These are phyloP conservation scores for Ascochyta rabiei DNA, from an alignment of 2,329 filamentous ascomycete species.

Conservation along the genomic window DNA sequence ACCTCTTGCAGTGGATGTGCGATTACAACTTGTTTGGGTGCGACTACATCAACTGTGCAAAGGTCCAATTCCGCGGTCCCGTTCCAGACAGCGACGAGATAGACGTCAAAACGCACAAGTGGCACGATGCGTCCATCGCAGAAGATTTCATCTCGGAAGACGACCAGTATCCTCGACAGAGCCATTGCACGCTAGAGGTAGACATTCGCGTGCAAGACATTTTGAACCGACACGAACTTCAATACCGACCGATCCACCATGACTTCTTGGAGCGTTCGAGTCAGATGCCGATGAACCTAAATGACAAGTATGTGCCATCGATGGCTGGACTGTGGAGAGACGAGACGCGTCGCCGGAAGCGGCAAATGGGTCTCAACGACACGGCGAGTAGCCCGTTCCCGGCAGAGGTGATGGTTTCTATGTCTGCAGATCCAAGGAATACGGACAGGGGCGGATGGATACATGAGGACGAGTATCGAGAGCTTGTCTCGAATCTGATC, in stretches of 20 bases:
- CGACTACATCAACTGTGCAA: slow-evolving; percentile 76
- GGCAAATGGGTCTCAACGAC: slow-evolving; percentile 68
- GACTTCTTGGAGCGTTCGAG: slow-evolving; percentile 77
- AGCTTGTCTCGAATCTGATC: slow-evolving; percentile 68
- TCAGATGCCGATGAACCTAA: slow-evolving; percentile 60
- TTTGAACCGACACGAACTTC: slow-evolving; percentile 76
- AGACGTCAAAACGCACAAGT: slow-evolving; percentile 68
- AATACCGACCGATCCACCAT: slow-evolving; percentile 80
- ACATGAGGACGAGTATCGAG: slow-evolving; percentile 82
- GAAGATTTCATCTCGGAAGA: slow-evolving; percentile 66
- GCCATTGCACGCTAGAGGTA: slow-evolving; percentile 87
- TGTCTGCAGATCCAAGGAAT: slow-evolving; percentile 82
- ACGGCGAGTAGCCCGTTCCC: slow-evolving; percentile 78
- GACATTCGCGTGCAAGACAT: slow-evolving; percentile 91
- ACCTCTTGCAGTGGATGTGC: slow-evolving; percentile 94
- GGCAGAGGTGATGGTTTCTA: slow-evolving; percentile 79
- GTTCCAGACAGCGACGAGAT: slow-evolving; percentile 72
- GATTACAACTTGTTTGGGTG: slow-evolving; percentile 98
- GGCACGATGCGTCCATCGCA: slow-evolving; percentile 78
- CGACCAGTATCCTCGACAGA: slow-evolving; percentile 72
- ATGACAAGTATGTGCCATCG: slow-evolving; percentile 86
- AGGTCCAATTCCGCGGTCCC: slow-evolving; percentile 74
- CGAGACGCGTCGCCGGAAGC: slow-evolving; percentile 79
- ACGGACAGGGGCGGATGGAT: slow-evolving; percentile 83
- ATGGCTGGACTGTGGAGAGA: slow-evolving; percentile 95